Evolutionary conservation across 805 yeast species (phyloP).

Genomic region (Kluyveromyces dobzhanskii): DNA sequence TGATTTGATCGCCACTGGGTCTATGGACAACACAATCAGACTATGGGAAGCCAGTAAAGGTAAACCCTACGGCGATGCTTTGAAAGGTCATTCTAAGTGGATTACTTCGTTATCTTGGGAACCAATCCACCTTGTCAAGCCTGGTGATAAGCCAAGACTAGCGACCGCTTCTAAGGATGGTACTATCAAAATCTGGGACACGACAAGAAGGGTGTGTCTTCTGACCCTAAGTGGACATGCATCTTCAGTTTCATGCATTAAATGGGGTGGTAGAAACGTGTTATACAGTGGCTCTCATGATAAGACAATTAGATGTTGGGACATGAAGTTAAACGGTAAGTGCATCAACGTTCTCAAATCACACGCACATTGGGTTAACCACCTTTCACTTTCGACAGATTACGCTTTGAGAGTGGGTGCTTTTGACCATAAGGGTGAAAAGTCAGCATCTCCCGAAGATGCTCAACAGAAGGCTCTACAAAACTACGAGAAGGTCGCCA

Average conservation of each 20-base stretch:
- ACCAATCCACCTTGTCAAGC: slow-evolving; percentile 71
- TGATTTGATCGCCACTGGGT: slow-evolving; percentile 84
- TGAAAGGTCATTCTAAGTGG: slow-evolving; percentile 84
- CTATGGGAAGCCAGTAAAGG: slow-evolving; percentile 82
- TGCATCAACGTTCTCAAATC: slow-evolving; percentile 71
- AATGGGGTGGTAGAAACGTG: slow-evolving; percentile 87
- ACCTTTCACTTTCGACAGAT: slow-evolving; percentile 85
- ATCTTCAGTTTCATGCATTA: slow-evolving; percentile 87
- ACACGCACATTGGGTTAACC: slow-evolving; percentile 98
- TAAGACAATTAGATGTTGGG: slow-evolving; percentile 91
- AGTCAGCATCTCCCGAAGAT: slow-evolving; percentile 37
- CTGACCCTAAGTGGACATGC: slow-evolving; percentile 81
- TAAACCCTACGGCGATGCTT: slow-evolving; percentile 58
- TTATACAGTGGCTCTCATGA: slow-evolving; percentile 91
- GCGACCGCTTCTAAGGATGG: slow-evolving; percentile 91
- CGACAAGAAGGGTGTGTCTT: slow-evolving; percentile 54
- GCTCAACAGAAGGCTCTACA: slow-evolving; percentile 40
- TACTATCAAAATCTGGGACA: slow-evolving; percentile 84
- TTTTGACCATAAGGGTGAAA: slow-evolving; percentile 59
- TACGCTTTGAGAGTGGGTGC: slow-evolving; percentile 82
- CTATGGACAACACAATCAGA: slow-evolving; percentile 85
- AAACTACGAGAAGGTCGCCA: slow-evolving; percentile 50
- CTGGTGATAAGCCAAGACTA: slow-evolving; percentile 59
- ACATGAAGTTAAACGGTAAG: slow-evolving; percentile 59
- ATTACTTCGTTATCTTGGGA: slow-evolving; percentile 89